Conservation (phyloP, 208 protist genomes). For the Trypanosoma mega region DNA sequence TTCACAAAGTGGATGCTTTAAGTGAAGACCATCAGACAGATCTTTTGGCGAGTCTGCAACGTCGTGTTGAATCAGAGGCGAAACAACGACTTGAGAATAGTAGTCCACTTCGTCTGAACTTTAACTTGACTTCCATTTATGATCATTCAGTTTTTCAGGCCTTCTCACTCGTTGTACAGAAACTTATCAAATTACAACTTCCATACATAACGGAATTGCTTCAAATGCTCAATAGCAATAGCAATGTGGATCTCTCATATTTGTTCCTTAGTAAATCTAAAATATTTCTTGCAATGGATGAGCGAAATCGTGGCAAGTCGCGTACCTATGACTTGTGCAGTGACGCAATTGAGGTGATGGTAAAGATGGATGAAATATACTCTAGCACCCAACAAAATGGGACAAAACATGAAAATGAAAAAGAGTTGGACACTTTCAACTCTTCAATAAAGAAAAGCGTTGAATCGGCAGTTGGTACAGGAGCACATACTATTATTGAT, state of each 20-base stretch:
- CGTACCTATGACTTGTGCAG: constrained; percentile 88
- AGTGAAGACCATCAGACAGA: constrained; percentile 87
- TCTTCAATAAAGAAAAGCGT: constrained; percentile 2
- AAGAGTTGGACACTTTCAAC: constrained; percentile 3
- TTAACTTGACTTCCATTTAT: constrained; percentile 91
- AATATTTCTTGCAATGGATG: constrained; percentile 83
- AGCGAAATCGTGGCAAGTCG: constrained; percentile 73
- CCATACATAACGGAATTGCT: constrained; percentile 83
- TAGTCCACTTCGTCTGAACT: constrained; percentile 68
- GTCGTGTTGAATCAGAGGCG: constrained; percentile 74
- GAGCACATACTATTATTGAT: constrained; percentile 37
- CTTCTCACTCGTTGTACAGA: constrained; percentile 86
- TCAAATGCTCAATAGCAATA: constrained; percentile 88
- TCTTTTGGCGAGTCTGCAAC: constrained; percentile 74
- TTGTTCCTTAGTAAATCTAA: constrained; percentile 87
- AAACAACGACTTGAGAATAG: constrained; percentile 72
- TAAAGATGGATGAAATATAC: constrained; percentile 79
- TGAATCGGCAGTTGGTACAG: constrained; percentile 25
- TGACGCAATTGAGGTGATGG: constrained; percentile 84
- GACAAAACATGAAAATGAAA: not conserved
- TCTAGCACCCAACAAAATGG: not conserved
- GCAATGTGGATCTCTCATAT: constrained; percentile 82
- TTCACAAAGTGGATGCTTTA: constrained; percentile 89
- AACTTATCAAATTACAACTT: constrained; percentile 74
- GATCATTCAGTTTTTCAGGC: constrained; percentile 91